Percentiles rank a stretch among this genome's conserved stretches.
These are phyloP conservation scores for Aspergillus piperis DNA, from an alignment of 2,329 filamentous ascomycete genomes.

Conservation along the genomic window DNA sequence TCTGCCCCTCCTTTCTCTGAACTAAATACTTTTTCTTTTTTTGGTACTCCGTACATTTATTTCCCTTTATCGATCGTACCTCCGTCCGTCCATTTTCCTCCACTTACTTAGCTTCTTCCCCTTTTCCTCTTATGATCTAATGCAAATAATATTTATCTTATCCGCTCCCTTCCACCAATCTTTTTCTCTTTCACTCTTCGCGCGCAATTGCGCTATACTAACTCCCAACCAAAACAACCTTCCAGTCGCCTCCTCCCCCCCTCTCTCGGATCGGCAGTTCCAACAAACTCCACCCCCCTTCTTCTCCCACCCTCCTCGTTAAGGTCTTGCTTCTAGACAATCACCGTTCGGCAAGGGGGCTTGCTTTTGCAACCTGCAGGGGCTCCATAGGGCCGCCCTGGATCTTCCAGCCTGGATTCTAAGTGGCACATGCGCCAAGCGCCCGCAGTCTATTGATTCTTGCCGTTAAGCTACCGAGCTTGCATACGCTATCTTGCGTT, in stretches of 20 bases:
- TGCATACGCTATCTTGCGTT: slow-evolving; percentile 17
- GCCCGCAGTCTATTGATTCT: slow-evolving; percentile 23
- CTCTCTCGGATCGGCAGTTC: slow-evolving; percentile 1
- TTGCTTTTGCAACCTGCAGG: slow-evolving; percentile 17
- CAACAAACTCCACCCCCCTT: neutral
- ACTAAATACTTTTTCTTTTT: slow-evolving; percentile 1
- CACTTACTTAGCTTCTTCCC: neutral
- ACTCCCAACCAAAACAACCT: slow-evolving; percentile 1
- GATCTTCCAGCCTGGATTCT: slow-evolving; percentile 9
- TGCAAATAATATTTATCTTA: neutral
- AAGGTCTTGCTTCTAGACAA: slow-evolving; percentile 17
- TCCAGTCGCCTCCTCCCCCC: neutral
- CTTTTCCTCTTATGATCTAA: slow-evolving; percentile 4
- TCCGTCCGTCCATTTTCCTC: neutral
- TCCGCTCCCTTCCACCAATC: slow-evolving; percentile 7
- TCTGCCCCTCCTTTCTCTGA: too few relatives aligned
- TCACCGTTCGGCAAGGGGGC: slow-evolving; percentile 22
- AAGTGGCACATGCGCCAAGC: slow-evolving; percentile 21
- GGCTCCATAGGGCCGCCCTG: slow-evolving; percentile 15
- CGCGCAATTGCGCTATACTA: slow-evolving; percentile 7
- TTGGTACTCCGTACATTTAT: neutral
- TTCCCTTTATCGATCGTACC: neutral
- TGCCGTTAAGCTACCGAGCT: slow-evolving; percentile 18
- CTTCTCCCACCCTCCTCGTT: slow-evolving; percentile 7
- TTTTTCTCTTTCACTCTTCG: slow-evolving; percentile 6